A percentile compares a stretch with the other conserved stretches of the same genome.
These are phyloP conservation scores for Opeltia flavorubescens DNA, from an alignment of 495 filamentous ascomycete genomes.

Conservation along the genomic window DNA sequence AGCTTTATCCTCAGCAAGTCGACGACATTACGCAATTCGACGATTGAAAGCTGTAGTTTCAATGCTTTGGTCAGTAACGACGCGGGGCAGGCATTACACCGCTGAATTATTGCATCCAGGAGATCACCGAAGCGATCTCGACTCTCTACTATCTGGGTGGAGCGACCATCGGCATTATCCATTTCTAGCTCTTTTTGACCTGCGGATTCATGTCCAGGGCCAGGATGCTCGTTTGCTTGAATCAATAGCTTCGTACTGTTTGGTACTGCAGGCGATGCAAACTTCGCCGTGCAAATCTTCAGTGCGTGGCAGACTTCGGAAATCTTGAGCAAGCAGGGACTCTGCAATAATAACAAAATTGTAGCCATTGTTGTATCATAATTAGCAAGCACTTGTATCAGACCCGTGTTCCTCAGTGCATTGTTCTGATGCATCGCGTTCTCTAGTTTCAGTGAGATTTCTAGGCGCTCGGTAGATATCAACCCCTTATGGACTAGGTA, in stretches of 20 bases:
- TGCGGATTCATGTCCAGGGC: background rate
- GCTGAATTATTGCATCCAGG: constrained; percentile 29
- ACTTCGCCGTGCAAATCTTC: constrained; percentile 16
- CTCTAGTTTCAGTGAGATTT: constrained; percentile 41
- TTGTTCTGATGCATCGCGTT: constrained; percentile 20
- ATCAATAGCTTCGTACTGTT: constrained; percentile 5
- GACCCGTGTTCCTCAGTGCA: constrained; percentile 37
- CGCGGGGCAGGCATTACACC: constrained; percentile 49
- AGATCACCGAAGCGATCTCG: background rate
- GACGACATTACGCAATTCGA: constrained; percentile 59
- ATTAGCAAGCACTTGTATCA: constrained; percentile 43
- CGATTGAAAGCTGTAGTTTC: constrained; percentile 45
- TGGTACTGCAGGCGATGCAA: background rate
- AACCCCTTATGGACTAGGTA: constrained; percentile 53
- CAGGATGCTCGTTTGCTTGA: background rate
- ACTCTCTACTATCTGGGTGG: background rate
- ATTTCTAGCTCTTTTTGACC: background rate
- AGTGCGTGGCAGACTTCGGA: constrained; percentile 31
- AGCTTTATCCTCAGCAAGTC: constrained; percentile 57
- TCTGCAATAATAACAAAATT: constrained; percentile 38
- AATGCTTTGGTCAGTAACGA: constrained; percentile 44
- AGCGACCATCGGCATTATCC: background rate
- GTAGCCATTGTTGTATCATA: constrained; percentile 46
- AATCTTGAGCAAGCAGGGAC: constrained; percentile 26
- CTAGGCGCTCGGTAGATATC: constrained; percentile 45